These are phyloP conservation scores for Trichosporon ovoides DNA, from an alignment of 1,284 basidiomycete genomes.

Conservation along the genomic window DNA sequence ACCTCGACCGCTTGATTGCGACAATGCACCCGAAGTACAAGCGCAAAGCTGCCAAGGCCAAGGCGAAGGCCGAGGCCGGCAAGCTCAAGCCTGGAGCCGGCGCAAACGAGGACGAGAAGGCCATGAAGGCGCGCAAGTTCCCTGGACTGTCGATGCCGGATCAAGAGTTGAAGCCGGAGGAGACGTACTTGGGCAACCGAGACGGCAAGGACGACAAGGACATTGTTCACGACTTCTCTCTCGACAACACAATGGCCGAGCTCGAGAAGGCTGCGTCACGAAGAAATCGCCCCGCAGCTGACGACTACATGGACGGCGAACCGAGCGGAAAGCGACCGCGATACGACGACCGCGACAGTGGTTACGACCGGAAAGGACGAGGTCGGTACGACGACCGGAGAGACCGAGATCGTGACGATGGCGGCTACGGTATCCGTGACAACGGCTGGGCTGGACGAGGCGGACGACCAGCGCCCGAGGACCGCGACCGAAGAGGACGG, in stretches of 20 bases:
- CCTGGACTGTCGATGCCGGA: conserved; percentile 86
- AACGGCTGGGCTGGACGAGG: conserved; percentile 27
- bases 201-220: conserved; percentile 55
- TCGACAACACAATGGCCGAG: conserved; percentile 83
- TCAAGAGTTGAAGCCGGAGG: conserved; percentile 55
- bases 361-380: conserved; percentile 49
- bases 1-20: conserved; percentile 88
- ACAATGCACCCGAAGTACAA: conserved; percentile 96
- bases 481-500: conserved; percentile 31
- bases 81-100: conserved; percentile 31
- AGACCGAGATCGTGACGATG: conserved; percentile 22
- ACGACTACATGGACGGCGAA: conserved; percentile 50
- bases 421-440: conserved; percentile 13
- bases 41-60: conserved; percentile 58
- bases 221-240: conserved; percentile 41
- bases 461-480: conserved; percentile 14
- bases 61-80: conserved; percentile 31
- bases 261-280: conserved; percentile 62
- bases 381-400: conserved; percentile 10
- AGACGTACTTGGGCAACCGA: conserved; percentile 51
- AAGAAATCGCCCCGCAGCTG: conserved; percentile 48
- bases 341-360: conserved; percentile 48
- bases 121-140: conserved; percentile 77
- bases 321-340: conserved; percentile 59
- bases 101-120: conserved; percentile 55